Conservation (phyloP, 371 early-diverging fungal species). For the Mortierella sp. region DNA sequence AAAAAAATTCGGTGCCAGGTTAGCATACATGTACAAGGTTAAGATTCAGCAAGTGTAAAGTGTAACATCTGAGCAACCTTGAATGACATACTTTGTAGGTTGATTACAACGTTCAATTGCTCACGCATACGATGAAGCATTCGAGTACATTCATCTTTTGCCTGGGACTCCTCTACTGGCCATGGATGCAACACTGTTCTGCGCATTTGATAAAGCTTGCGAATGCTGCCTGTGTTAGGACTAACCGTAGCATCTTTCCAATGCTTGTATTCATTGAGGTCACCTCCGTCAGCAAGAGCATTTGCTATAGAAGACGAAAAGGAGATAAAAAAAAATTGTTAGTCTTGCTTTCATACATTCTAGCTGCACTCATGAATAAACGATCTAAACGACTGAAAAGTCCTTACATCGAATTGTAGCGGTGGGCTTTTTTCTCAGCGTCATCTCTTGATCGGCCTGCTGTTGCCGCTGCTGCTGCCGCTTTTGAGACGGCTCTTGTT, state of each 20-base stretch:
- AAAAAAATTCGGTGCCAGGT: too few relatives aligned
- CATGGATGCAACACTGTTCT: constrained; percentile 39
- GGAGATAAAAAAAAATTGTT: neutral
- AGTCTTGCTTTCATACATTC: too few relatives aligned
- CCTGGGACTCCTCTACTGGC: constrained; percentile 38
- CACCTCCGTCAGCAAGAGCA: constrained; percentile 42
- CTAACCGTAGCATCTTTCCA: constrained; percentile 46
- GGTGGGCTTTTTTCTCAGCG: constrained; percentile 20
- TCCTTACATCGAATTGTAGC: constrained; percentile 29
- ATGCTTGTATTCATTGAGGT: constrained; percentile 43
- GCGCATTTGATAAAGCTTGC: constrained; percentile 21
- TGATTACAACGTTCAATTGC: constrained; percentile 53
- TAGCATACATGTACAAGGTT: neutral
- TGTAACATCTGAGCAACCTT: neutral
- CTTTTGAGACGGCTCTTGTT: neutral
- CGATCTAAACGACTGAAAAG: too few relatives aligned
- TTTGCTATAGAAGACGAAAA: constrained; percentile 20
- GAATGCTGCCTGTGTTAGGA: constrained; percentile 32
- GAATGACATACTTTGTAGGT: constrained; percentile 40
- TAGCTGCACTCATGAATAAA: too few relatives aligned
- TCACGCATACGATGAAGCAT: constrained; percentile 56
- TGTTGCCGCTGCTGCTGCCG: neutral
- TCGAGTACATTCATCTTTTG: constrained; percentile 47
- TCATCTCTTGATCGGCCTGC: constrained; percentile 17
- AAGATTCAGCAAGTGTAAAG: too few relatives aligned